Percentiles rank a stretch among this genome's conserved stretches.
These are phyloP conservation scores for Musa schizocarpa DNA, from an alignment of 176 grass and related monocot species.

Conservation along the genomic window DNA sequence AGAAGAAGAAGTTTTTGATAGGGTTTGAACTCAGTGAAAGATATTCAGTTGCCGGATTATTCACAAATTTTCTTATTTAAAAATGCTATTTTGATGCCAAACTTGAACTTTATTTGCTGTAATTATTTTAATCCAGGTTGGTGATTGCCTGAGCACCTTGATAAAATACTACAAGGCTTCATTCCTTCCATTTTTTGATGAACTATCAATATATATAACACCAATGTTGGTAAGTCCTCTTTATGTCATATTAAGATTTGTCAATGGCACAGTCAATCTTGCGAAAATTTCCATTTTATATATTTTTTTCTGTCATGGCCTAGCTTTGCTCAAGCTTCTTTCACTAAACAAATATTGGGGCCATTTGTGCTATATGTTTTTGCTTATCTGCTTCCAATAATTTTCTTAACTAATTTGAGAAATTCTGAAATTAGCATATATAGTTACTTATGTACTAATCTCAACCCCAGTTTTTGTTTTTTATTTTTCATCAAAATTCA, in stretches of 20 bases:
- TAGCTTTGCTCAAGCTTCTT: not conserved
- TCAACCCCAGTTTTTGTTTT: too few species aligned
- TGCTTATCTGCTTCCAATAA: too few species aligned
- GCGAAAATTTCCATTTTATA: not conserved
- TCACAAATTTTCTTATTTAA: not conserved
- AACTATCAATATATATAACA: constrained; percentile 86
- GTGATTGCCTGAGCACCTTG: constrained; percentile 89
- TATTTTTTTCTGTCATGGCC: not conserved
- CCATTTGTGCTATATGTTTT: not conserved
- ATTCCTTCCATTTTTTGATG: constrained; percentile 94
- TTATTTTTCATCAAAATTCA: too few species aligned
- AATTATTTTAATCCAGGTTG: constrained; percentile 41
- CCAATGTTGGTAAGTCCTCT: constrained; percentile 84
- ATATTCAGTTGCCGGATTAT: not conserved
- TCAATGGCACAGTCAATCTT: not conserved
- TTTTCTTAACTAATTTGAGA: too few species aligned
- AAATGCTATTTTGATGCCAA: not conserved
- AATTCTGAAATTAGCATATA: too few species aligned
- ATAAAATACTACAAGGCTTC: constrained; percentile 91
- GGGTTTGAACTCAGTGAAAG: constrained; percentile 25
- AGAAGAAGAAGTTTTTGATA: constrained; percentile 98
- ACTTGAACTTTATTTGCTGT: constrained; percentile 1
- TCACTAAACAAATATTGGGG: not conserved
- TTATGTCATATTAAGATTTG: not conserved
- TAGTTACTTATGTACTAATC: too few species aligned